Evolutionary conservation across 441 rosid genomes (phyloP).

Genomic region (Populus hybrid): DNA sequence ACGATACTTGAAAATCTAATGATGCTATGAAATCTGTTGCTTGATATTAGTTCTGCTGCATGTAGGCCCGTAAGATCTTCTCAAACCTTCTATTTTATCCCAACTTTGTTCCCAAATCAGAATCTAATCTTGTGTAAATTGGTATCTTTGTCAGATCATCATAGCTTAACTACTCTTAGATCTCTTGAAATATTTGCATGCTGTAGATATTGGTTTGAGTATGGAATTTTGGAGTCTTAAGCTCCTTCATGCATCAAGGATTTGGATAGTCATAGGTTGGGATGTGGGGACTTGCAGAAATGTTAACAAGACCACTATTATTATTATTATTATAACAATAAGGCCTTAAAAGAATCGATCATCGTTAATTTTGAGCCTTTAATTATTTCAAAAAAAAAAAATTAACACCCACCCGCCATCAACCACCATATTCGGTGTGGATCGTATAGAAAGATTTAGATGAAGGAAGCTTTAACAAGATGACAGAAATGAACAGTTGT

Average conservation of each 20-base stretch:
- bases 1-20: conserved; percentile 12
- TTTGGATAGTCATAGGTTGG: conserved; percentile 40
- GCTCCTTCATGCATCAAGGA: background rate
- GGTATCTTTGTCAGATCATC: conserved; percentile 49
- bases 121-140: conserved; percentile 58
- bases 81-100: conserved; percentile 43
- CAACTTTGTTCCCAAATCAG: conserved; percentile 45
- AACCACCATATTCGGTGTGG: conserved; percentile 50
- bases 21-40: conserved; percentile 29
- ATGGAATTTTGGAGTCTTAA: conserved; percentile 8
- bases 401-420: conserved; percentile 36
- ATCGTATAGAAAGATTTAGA: conserved; percentile 39
- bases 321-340: background rate
- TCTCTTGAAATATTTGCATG: conserved; percentile 27
- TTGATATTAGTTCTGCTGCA: background rate
- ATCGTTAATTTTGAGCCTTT: background rate
- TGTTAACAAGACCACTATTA: conserved; percentile 4
- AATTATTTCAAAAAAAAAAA: too few relatives aligned
- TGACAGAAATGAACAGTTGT: conserved; percentile 72
- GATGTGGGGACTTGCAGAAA: conserved; percentile 20
- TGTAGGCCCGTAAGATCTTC: conserved; percentile 55
- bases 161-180: conserved; percentile 54
- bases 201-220: conserved; percentile 18
- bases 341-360: background rate
- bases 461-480: conserved; percentile 27